Evolutionary conservation across 352 stramenopile genomes (phyloP).

Genomic region (Globisporangium spiculum): DNA sequence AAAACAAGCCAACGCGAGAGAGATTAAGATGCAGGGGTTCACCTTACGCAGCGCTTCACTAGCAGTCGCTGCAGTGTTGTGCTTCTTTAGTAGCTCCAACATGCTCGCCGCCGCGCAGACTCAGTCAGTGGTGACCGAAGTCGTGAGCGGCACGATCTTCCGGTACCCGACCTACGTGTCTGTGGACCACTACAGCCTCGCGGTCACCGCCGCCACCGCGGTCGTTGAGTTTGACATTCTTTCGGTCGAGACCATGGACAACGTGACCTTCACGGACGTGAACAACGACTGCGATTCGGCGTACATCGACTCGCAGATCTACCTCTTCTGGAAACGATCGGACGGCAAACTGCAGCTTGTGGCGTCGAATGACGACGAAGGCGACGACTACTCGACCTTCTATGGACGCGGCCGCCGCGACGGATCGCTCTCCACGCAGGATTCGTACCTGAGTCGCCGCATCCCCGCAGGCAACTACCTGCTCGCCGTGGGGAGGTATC

Average conservation of each 20-base stretch:
- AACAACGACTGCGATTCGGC: constrained; percentile 72
- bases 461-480: constrained; percentile 47
- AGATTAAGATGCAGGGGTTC: neutral
- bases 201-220: constrained; percentile 32
- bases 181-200: constrained; percentile 60
- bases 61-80: neutral
- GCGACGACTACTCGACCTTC: constrained; percentile 49
- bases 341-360: constrained; percentile 34
- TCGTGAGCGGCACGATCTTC: constrained; percentile 55
- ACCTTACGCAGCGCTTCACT: neutral
- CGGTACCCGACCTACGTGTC: constrained; percentile 43
- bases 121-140: constrained; percentile 34
- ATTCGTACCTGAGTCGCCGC: constrained; percentile 64
- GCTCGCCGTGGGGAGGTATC: constrained; percentile 57
- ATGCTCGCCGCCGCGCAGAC: constrained; percentile 5
- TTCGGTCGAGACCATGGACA: constrained; percentile 56
- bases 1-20: neutral
- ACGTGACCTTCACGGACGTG: constrained; percentile 50
- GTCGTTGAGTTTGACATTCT: constrained; percentile 67
- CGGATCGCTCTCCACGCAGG: constrained; percentile 43
- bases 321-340: constrained; percentile 32
- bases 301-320: constrained; percentile 67
- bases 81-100: neutral
- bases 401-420: constrained; percentile 35
- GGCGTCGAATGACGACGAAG: constrained; percentile 66